Base-by-base conservation (phyloP, 2,329 filamentous ascomycete genomes). In the Pezicula rhizophila region DNA sequence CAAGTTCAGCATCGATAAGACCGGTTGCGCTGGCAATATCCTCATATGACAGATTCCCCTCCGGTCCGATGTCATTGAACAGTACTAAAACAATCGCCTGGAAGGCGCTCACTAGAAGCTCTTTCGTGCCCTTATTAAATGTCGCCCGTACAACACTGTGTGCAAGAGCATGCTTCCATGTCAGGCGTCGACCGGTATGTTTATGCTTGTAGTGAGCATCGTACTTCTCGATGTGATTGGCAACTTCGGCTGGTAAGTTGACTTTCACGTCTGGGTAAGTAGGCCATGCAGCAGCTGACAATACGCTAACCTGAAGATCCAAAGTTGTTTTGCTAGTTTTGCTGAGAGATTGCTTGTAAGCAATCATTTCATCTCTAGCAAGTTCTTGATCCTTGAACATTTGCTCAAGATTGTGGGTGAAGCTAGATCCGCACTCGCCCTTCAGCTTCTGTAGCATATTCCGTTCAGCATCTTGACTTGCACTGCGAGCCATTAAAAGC, bases 311-410 rank as follows among this genome's bases (percentile, higher is more conserved):
- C 52, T 82, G 82, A 14, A 97, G 75, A 64, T 93, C 88, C 38
- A 96, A 66, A 1, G 70, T 65, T 5, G 75, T 66, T 50, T 75
- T 80, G 35, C 59, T 57, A 28, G 79, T 76, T 53, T 80, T 76
- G 42, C 78, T 70, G 5, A 64, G 52, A 7, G 68, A 90, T 66
- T 68, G 77, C 66, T 86, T 93, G 71, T 95, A 99, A 0, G 86
- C 81, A n/a, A 78, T 70, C 85, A 97, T 95, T 64, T 97, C 92
- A 60, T 97, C 93, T 52, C 87, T 86, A 11, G 88, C 88, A 17
- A 96, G 77, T 64, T 96, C 91, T 67, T 97, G 89, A 62, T 99
- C 93, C 67, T 95, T 96, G 74, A 99, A 99, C 93, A 99, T 99
- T 54, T 92, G 89, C 68, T 99, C 95, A 0, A 99, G 76, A 61